Evolutionary conservation across 352 stramenopile species (phyloP).

Genomic region (Phytophthora cactorum): DNA sequence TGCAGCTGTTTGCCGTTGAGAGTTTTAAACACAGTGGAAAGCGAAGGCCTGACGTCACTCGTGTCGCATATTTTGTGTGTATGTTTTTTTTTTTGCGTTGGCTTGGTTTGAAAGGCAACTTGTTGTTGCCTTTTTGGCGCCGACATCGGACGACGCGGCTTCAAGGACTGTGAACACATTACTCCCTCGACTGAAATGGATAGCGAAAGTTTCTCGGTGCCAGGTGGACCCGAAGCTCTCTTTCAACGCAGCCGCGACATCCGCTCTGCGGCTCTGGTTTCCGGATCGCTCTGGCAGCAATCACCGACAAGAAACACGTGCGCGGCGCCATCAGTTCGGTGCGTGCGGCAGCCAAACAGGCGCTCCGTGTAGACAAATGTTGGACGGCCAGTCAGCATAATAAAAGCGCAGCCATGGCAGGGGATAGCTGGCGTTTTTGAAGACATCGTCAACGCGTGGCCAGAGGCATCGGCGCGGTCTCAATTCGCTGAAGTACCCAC

Average conservation of each 20-base stretch:
- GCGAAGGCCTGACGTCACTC: constrained; percentile 23
- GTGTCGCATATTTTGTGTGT: constrained; percentile 24
- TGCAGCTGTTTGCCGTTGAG: background rate
- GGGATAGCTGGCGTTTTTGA: background rate
- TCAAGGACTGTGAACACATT: constrained; percentile 18
- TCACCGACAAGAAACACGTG: constrained; percentile 28
- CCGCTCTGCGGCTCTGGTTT: constrained; percentile 25
- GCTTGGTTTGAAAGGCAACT: too few relatives aligned
- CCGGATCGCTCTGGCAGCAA: constrained; percentile 19
- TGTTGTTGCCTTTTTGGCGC: background rate
- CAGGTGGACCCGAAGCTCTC: constrained; percentile 22
- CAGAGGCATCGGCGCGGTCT: constrained; percentile 5
- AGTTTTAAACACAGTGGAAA: constrained; percentile 10
- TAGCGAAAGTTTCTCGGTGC: constrained; percentile 20
- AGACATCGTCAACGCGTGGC: constrained; percentile 11
- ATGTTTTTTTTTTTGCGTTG: too few relatives aligned
- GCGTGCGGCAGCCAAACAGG: constrained; percentile 14
- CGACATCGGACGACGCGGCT: constrained; percentile 3
- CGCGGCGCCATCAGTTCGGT: constrained; percentile 23
- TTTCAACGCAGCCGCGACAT: constrained; percentile 14
- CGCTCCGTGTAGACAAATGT: constrained; percentile 8
- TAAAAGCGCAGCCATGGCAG: background rate
- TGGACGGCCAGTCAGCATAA: background rate
- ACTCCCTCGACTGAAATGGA: constrained; percentile 16
- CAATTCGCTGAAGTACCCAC: constrained; percentile 7